These are phyloP conservation scores for Ogataea wickerhamii DNA, from an alignment of 805 yeast species.

Conservation along the genomic window DNA sequence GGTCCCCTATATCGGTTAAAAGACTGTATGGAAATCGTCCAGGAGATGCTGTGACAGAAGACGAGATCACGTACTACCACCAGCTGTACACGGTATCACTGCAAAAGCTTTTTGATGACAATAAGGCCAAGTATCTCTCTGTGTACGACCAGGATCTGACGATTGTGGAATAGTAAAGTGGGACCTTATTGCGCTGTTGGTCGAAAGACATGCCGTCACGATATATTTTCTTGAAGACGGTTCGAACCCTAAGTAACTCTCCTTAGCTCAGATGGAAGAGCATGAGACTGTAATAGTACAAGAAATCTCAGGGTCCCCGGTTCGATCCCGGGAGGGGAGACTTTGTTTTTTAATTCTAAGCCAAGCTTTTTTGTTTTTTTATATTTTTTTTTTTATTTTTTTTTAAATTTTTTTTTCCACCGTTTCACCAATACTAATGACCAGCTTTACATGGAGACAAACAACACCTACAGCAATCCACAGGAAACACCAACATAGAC, in stretches of 20 bases:
- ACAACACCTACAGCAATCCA: too few relatives aligned
- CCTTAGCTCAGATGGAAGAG: conserved; percentile 28
- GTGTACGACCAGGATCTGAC: conserved; percentile 46
- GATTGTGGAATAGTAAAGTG: conserved; percentile 37
- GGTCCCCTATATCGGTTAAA: conserved; percentile 50
- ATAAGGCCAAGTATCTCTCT: conserved; percentile 51
- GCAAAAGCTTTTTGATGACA: conserved; percentile 57
- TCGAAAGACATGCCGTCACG: too few relatives aligned
- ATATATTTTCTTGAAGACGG: too few relatives aligned
- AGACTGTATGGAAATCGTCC: conserved; percentile 22
- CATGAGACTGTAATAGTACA: conserved; percentile 28
- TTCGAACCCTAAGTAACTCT: too few relatives aligned
- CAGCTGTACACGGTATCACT: conserved; percentile 62
- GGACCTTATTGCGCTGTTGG: not conserved
- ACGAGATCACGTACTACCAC: conserved; percentile 69
- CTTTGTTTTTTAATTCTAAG: conserved; percentile 7
- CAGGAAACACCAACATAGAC: too few relatives aligned
- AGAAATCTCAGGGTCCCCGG: conserved; percentile 32
- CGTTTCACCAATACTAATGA: not conserved
- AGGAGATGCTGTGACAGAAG: conserved; percentile 32
- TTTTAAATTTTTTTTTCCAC: not conserved
- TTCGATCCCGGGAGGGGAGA: conserved; percentile 33
- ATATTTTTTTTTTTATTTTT: not conserved
- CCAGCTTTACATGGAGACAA: too few relatives aligned
- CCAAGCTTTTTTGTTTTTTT: not conserved